Base-by-base conservation (phyloP, 2,329 filamentous ascomycete species). In the Alternaria atra region DNA sequence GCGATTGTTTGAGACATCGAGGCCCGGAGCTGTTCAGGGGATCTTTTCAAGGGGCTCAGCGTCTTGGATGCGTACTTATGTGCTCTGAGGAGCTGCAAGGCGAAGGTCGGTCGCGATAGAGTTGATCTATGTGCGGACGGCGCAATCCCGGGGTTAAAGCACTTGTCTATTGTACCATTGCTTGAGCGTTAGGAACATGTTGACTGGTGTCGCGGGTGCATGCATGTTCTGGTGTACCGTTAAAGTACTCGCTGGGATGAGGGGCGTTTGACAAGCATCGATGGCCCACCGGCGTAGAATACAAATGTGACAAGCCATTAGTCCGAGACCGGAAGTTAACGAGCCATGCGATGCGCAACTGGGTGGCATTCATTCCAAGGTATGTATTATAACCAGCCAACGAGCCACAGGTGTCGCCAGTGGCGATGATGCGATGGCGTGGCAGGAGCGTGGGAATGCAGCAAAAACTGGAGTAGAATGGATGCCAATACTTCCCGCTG, bases 401-500 rank as follows among this genome's bases (percentile, higher is more conserved):
- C 46, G 29, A 34, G 46, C 46, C 51, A 43, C 39, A 32, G 35
- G 27, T 15, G 51, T 12, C 20, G 47, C 47, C 47, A 50, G 23
- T 34, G 32, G 30, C 1, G 30, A 27, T 40, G 37, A 43, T 32
- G 51, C 37, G 37, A 34, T 43, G 37, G 51, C 39, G 39, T 53
- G 40, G 44, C 51, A 27, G 37, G 27, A 53, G 51, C 13, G 29
- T 34, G 30, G 40, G 27, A 29, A 43, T 15, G 51, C 51, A 44
- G 40, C 39, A 25, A 53, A 27, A 44, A 43, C 30, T 13, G 51
- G 51, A 44, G 30, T 25, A 50, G 51, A 53, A 25, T 53, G 39
- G 39, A 50, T 53, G 51, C 51, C 51, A 53, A 53, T 53, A 43
- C 51, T 53, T 53, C 51, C 51, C 46, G 46, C 46, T 37, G 46